Conservation (phyloP, 371 early-diverging fungal species). For the Mortierella sp. region DNA sequence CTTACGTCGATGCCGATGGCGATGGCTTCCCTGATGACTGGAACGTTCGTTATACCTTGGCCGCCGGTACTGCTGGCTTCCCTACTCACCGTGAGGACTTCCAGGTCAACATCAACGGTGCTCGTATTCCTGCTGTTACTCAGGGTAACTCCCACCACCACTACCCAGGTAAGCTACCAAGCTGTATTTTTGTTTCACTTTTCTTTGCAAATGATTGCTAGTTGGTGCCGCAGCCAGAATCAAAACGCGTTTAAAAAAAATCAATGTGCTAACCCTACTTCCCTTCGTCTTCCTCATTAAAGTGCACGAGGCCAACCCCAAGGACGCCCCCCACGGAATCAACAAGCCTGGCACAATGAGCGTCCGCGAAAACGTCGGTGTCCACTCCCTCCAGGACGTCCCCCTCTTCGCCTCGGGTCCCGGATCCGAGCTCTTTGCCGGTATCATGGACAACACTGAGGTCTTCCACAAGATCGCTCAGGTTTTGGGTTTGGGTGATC, state of each 20-base stretch:
- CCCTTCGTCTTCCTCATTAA: not conserved
- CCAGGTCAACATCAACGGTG: conserved; percentile 62
- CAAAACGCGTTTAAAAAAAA: not conserved
- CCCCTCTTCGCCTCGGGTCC: conserved; percentile 71
- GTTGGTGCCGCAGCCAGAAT: not conserved
- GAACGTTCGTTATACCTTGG: conserved; percentile 70
- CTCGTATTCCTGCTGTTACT: conserved; percentile 62
- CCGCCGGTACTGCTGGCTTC: conserved; percentile 74
- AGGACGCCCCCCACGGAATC: conserved; percentile 64
- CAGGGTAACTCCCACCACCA: conserved; percentile 54
- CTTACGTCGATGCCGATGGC: conserved; percentile 72
- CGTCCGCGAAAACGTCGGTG: conserved; percentile 58
- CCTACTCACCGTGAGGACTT: conserved; percentile 74
- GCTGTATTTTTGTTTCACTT: not conserved
- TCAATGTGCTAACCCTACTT: not conserved
- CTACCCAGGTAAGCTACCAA: conserved; percentile 21
- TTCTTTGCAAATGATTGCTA: not conserved
- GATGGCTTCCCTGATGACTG: conserved; percentile 80
- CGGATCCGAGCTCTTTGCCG: conserved; percentile 68
- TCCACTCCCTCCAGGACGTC: conserved; percentile 75
- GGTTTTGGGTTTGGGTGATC: conserved; percentile 58
- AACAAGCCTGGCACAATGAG: conserved; percentile 62
- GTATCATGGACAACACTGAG: conserved; percentile 72
- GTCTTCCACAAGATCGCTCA: conserved; percentile 72
- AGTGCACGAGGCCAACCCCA: conserved; percentile 59